Evolutionary conservation across 371 early-diverging fungal genomes (phyloP).

Genomic region (Parasitella parasitica): DNA sequence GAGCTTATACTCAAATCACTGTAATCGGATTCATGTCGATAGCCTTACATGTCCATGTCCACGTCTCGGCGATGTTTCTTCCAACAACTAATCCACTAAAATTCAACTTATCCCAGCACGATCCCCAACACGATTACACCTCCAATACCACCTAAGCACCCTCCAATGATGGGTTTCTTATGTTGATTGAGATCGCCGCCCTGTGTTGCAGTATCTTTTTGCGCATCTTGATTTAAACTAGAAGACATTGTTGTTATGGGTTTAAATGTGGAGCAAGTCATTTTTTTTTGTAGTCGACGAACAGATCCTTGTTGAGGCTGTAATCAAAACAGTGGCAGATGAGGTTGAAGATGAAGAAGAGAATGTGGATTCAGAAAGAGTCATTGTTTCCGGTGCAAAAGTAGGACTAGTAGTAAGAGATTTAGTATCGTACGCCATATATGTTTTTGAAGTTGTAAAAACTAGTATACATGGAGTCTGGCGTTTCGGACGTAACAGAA

Average conservation of each 20-base stretch:
- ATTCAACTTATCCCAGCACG: not conserved
- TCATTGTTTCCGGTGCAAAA: too few species aligned
- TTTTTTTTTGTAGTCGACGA: too few species aligned
- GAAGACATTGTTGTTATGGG: not conserved
- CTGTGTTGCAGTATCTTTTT: not conserved
- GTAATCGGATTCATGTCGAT: conserved; percentile 12
- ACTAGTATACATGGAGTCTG: too few species aligned
- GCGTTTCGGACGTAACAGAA: too few species aligned
- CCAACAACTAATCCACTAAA: not conserved
- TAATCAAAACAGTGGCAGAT: too few species aligned
- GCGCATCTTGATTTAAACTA: not conserved
- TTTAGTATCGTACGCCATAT: too few species aligned
- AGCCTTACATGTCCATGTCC: conserved; percentile 14
- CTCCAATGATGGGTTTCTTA: conserved; percentile 28
- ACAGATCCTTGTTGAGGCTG: too few species aligned
- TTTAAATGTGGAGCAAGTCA: too few species aligned
- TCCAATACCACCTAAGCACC: conserved; percentile 13
- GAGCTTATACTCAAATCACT: not conserved
- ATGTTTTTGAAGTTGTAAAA: too few species aligned
- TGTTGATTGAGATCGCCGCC: not conserved
- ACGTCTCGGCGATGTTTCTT: conserved; percentile 1
- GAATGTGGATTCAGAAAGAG: too few species aligned
- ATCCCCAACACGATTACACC: conserved; percentile 8
- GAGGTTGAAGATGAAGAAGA: too few species aligned
- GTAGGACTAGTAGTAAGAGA: too few species aligned